phyloP scores from a whole-genome alignment of 768 basidiomycete genomes.

The Termitomyces sp. region DNA sequence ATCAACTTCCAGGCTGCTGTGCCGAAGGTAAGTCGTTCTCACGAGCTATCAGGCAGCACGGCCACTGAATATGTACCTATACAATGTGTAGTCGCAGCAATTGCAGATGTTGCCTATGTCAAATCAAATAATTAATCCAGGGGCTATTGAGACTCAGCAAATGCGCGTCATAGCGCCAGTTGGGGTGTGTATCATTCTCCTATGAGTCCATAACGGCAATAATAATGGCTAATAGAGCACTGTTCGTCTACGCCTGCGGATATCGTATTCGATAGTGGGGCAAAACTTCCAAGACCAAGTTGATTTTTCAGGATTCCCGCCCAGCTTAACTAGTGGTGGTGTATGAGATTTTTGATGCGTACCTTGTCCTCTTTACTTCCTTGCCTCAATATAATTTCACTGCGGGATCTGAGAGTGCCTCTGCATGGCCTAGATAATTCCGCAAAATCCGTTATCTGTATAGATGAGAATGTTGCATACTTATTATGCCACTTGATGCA shows the following conservation, averaged over 20 bases:
- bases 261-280: conserved; percentile 70
- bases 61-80: not conserved
- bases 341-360: conserved; percentile 17
- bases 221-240: conserved; percentile 49
- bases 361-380: not conserved
- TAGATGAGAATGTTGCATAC: too few species aligned
- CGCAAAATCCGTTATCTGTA: too few species aligned
- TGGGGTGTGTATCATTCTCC: conserved; percentile 53
- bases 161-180: conserved; percentile 87
- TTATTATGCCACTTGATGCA: too few species aligned
- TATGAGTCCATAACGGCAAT: conserved; percentile 3
- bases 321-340: conserved; percentile 53
- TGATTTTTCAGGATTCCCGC: conserved; percentile 89
- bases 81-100: conserved; percentile 72
- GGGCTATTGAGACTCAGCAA: conserved; percentile 87
- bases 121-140: conserved; percentile 70
- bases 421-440: not conserved
- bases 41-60: not conserved
- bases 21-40: conserved; percentile 60
- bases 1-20: conserved; percentile 97
- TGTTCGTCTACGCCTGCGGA: conserved; percentile 78
- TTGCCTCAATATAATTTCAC: not conserved
- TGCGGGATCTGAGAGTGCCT: conserved; percentile 2
- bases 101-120: conserved; percentile 98
- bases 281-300: conserved; percentile 83